A percentile compares a stretch with the other conserved stretches of the same genome.
Conservation (phyloP, 257 asterid genomes). For the Ilex asprella region DNA sequence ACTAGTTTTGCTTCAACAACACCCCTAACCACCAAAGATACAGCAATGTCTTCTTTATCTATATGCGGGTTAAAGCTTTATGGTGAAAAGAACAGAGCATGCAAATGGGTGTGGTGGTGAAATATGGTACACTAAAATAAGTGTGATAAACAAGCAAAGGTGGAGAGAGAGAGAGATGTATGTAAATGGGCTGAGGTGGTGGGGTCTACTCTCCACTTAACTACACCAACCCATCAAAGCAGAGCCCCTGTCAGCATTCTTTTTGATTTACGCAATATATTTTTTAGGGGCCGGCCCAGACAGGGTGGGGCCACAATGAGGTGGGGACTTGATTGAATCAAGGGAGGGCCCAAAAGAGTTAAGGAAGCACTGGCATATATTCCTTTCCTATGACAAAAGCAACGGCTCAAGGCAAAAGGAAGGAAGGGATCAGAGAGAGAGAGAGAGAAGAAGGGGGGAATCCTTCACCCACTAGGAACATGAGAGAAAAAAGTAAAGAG, state of each 20-base stretch:
- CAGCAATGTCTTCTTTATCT: neutral
- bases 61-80: neutral
- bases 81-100: constrained; percentile 3
- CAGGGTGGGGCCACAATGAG: neutral
- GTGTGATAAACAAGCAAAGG: constrained; percentile 5
- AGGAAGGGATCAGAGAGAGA: neutral
- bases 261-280: neutral
- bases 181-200: neutral
- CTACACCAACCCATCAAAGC: constrained; percentile 1
- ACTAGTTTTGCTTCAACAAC: neutral
- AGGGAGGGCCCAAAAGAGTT: neutral
- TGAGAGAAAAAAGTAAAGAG: neutral
- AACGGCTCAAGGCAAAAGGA: constrained; percentile 1
- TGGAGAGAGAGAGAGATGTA: neutral
- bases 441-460: neutral
- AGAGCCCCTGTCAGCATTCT: neutral
- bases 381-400: constrained; percentile 4
- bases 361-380: neutral
- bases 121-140: neutral
- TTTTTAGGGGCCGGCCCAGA: neutral
- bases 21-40: constrained; percentile 1
- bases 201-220: neutral
- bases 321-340: too few species aligned
- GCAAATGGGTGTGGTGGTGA: neutral
- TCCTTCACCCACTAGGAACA: neutral